phyloP scores from a whole-genome alignment of 495 filamentous ascomycete genomes.

The Hypoxylon lenormandii region DNA sequence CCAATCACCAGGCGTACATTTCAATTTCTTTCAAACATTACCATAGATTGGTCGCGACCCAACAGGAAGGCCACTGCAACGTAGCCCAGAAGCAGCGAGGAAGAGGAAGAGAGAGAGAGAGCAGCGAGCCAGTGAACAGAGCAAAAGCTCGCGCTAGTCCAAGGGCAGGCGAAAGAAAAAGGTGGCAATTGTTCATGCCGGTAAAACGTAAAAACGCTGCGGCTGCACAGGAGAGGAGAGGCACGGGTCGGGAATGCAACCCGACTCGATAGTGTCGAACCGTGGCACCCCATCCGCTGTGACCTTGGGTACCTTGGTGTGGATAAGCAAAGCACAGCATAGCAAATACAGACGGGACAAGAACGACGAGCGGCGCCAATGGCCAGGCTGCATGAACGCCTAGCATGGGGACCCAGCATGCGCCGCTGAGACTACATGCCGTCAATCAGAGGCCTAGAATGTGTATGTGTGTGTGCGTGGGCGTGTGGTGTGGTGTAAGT shows the following conservation, averaged over 20 bases:
- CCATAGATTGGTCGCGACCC: constrained; percentile 45
- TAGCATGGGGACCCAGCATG: constrained; percentile 36
- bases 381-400: constrained; percentile 49
- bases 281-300: constrained; percentile 40
- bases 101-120: constrained; percentile 19
- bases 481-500: no score
- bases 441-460: constrained; percentile 26
- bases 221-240: constrained; percentile 47
- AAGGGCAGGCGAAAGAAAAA: constrained; percentile 23
- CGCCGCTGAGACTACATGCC: constrained; percentile 14
- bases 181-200: constrained; percentile 49
- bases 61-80: constrained; percentile 48
- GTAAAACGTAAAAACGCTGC: constrained; percentile 48
- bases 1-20: constrained; percentile 35
- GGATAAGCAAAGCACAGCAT: constrained; percentile 47
- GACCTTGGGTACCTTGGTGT: constrained; percentile 38
- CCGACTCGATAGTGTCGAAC: constrained; percentile 48
- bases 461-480: no score
- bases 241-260: constrained; percentile 49
- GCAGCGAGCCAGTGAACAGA: no score
- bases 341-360: constrained; percentile 40
- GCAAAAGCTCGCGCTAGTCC: constrained; percentile 30
- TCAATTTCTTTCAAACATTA: constrained; percentile 47
- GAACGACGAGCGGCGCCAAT: constrained; percentile 44
- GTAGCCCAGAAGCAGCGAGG: constrained; percentile 17